These are phyloP conservation scores for Leccinum rimulosum DNA, from an alignment of 768 basidiomycete genomes.

Conservation along the genomic window DNA sequence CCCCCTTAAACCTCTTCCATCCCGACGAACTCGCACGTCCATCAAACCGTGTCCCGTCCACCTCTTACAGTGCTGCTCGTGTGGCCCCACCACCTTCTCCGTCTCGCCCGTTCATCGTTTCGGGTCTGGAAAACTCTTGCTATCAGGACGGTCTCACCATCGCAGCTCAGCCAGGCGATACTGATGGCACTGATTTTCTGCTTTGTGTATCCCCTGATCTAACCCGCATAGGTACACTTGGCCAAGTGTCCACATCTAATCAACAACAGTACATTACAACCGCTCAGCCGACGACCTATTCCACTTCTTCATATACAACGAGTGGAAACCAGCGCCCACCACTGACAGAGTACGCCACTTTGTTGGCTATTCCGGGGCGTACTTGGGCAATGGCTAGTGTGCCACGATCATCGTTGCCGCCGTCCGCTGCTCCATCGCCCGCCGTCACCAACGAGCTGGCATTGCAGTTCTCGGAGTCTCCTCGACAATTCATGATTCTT, in stretches of 20 bases:
- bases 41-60: constrained; percentile 41
- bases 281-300: constrained; percentile 39
- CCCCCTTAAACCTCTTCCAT: constrained; percentile 72
- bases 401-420: constrained; percentile 32
- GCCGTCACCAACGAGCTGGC: constrained; percentile 76
- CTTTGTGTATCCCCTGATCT: constrained; percentile 76
- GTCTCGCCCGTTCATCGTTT: constrained; percentile 57
- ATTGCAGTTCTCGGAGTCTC: constrained; percentile 72
- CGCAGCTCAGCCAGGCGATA: constrained; percentile 71
- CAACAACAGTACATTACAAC: constrained; percentile 36
- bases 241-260: constrained; percentile 52
- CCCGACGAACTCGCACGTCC: constrained; percentile 65
- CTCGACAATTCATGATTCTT: constrained; percentile 82
- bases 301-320: constrained; percentile 39
- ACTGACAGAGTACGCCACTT: constrained; percentile 72
- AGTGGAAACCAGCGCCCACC: constrained; percentile 51
- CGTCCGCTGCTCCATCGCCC: constrained; percentile 45
- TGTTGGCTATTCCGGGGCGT: constrained; percentile 76
- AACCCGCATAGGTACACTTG: constrained; percentile 65
- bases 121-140: constrained; percentile 58
- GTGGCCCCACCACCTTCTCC: constrained; percentile 40
- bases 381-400: constrained; percentile 81
- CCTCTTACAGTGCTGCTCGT: constrained; percentile 49
- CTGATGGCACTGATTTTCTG: constrained; percentile 70
- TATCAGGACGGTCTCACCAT: constrained; percentile 67